Base-by-base conservation (phyloP, 108 stramenopile species). In the Skeletonema potamos region DNA sequence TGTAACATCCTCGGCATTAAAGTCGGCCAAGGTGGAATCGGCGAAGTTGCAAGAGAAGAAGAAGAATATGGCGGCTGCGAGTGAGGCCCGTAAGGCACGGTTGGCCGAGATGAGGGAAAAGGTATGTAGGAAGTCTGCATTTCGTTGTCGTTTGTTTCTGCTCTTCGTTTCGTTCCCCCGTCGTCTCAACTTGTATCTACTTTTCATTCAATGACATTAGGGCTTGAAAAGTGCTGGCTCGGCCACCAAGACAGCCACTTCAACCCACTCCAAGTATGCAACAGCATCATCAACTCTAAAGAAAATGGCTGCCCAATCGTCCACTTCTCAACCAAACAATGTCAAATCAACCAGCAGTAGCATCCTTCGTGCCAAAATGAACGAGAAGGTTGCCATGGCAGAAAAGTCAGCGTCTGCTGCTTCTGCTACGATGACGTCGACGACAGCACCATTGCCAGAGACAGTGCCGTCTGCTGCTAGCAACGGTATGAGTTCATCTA, bases 311-410 rank as follows among this genome's bases (percentile, higher is more conserved):
- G 36, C 81, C 3, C 59, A 33, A 15, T 51, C 83, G 29, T 39
- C 82, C 10, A 56, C 58, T 2, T 64, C 44, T 37, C 11, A 37
- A 18, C n/a, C 44, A 17, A 46, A 63, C 54, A 18, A 36, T 11
- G 28, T 26, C 22, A 28, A 64, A 60, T 37, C 74, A 75, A 73
- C 84, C 76, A 64, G 64, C 22, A 36, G 36, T 29, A 72, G 48
- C 24, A 69, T 70, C 37, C 80, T 86, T 41, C 75, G 82, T 2
- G 85, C 88, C 0, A 78, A 89, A 74, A 89, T 92, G 87, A 82
- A 89, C 27, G 89, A 90, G 74, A 88, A 90, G 72, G 76, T 70
- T 33, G 77, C 81, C 70, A 67, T 85, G 1, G 59, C 78, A 37
- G 74, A 81, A 58, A 68, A 78, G 51, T 8, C 72, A 60, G 78